Base-by-base conservation (phyloP, 148 eudicot species). In the Persicaria maculosa region DNA sequence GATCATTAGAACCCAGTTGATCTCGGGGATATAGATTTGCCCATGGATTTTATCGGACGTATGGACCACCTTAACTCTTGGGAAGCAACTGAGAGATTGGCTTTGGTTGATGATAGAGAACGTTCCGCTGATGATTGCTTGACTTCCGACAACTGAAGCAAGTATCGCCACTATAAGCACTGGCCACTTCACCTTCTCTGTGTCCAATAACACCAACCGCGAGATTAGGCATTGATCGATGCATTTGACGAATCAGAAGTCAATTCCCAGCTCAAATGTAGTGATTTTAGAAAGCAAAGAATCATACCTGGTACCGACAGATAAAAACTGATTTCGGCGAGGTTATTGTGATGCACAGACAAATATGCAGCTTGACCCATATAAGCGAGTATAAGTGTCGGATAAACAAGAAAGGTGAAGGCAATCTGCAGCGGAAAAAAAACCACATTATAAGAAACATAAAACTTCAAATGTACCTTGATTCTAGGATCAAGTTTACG, bases 291-390 rank as follows among this genome's bases (percentile, higher is more conserved):
- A 57, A 19, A 17, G 25, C 9, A 57, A 57, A 6, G 17, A 22
- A 57, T 57, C 36, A 20, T 65, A 65, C 70, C 47, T 81, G 93
- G 90, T 45, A 89, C 84, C 53, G 90, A 86, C 84, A 85, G 82
- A 57, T 89, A 89, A 78, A 89, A 89, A 75, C 90, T 87, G 72
- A 84, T 83, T 70, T 86, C 86, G 4, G 47, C 31, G 45, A 87
- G 79, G 78, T 89, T 85, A 73, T 87, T 85, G 62, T 87, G 90
- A 68, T 87, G 82, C 72, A 77, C 80, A 43, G 90, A 87, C 70
- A 89, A 84, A 64, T 78, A 89, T 31, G 93, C 93, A 54, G 90
- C 93, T 77, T 89, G 87, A 25, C 93, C 93, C 90, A 85, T 80
- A 54, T 89, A 89, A 53, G 93, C 88, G 43, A 89, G 83, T 74